Percentiles rank a stretch among this genome's conserved stretches.
Evolutionary conservation across 139 green algal species (phyloP).

Genomic region (Ostreobium quekettii): DNA sequence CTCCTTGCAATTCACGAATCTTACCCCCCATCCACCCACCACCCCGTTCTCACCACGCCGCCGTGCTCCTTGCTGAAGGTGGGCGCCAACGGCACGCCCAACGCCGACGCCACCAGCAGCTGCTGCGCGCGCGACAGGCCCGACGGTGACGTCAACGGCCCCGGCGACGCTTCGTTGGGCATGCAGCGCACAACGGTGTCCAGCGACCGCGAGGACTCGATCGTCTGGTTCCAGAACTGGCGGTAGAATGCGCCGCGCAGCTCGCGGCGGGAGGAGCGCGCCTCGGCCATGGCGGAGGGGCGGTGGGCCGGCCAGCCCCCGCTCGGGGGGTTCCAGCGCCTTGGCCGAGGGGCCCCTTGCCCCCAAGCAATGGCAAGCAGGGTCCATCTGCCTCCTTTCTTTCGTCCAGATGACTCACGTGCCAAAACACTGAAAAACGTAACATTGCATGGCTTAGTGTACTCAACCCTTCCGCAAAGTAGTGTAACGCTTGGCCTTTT

Average conservation of each 20-base stretch:
- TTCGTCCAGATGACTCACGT: too few species aligned
- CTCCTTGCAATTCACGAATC: too few species aligned
- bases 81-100: neutral
- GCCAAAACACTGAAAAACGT: too few species aligned
- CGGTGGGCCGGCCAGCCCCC: neutral
- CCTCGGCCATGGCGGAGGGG: neutral
- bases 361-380: too few species aligned
- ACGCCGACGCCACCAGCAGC: neutral
- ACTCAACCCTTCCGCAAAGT: too few species aligned
- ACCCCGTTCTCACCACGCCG: slow-evolving; percentile 5
- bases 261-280: neutral
- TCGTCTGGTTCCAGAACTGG: slow-evolving; percentile 9
- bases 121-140: slow-evolving; percentile 14
- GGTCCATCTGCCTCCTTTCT: too few species aligned
- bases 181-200: slow-evolving; percentile 14
- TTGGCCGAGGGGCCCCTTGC: too few species aligned
- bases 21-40: too few species aligned
- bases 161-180: neutral
- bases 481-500: too few species aligned
- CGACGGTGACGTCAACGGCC: slow-evolving; percentile 9
- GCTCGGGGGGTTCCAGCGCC: too few species aligned
- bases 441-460: too few species aligned
- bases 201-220: neutral
- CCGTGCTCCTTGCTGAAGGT: slow-evolving; percentile 9
- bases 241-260: slow-evolving; percentile 9